phyloP scores from a whole-genome alignment of 2,329 filamentous ascomycete species.

The Gremmenia infestans region DNA sequence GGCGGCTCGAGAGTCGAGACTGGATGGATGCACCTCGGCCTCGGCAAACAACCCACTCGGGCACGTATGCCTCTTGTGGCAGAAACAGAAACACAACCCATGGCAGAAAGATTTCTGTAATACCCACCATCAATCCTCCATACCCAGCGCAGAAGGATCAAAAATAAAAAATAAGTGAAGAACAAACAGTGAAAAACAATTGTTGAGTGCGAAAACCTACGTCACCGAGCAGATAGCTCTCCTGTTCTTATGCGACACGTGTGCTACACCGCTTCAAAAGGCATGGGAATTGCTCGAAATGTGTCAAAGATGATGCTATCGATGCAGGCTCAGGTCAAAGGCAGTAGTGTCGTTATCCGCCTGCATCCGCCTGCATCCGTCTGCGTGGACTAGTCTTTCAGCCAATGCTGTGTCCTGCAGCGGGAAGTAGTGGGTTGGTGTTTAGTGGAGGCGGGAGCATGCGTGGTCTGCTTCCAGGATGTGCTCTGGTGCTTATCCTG shows the following conservation, averaged over 20 bases:
- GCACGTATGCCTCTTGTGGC: background rate
- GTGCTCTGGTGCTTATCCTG: slow-evolving; percentile 6
- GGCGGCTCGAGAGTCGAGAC: background rate
- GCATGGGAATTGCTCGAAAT: background rate
- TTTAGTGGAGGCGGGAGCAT: slow-evolving; percentile 9
- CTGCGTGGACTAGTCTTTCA: slow-evolving; percentile 6
- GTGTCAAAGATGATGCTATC: slow-evolving; percentile 7
- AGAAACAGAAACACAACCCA: background rate
- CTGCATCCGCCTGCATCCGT: background rate
- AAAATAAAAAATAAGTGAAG: background rate
- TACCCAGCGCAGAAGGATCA: background rate
- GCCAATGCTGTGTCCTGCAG: slow-evolving; percentile 10
- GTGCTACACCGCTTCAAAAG: slow-evolving; percentile 11
- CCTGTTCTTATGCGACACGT: slow-evolving; percentile 19
- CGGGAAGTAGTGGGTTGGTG: slow-evolving; percentile 9
- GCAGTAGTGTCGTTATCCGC: slow-evolving; percentile 9
- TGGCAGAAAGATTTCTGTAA: background rate
- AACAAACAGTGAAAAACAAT: background rate
- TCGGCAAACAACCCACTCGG: background rate
- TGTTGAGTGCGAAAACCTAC: slow-evolving; percentile 5
- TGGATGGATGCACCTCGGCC: slow-evolving; percentile 5
- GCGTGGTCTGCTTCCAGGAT: slow-evolving; percentile 4
- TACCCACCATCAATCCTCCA: background rate
- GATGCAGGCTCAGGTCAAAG: background rate
- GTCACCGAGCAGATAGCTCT: slow-evolving; percentile 11